A percentile compares a stretch with the other conserved stretches of the same genome.
These are phyloP conservation scores for Rhodotorula sp. DNA, from an alignment of 1,284 basidiomycete species.

Conservation along the genomic window DNA sequence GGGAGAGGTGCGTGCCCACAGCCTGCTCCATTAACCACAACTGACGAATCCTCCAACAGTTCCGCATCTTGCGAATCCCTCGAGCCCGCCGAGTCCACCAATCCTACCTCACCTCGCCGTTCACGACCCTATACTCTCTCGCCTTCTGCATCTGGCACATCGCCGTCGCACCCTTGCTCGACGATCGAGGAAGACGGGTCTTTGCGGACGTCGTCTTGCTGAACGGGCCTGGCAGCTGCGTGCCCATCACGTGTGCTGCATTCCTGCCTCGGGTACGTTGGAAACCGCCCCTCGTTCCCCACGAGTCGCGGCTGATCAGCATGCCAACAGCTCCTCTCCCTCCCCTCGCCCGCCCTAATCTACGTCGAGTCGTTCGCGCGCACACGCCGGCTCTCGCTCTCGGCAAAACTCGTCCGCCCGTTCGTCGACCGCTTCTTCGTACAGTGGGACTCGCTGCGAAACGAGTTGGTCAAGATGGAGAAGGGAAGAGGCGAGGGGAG, in stretches of 20 bases:
- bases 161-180: slow-evolving; percentile 56
- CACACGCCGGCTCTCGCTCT: slow-evolving; percentile 75
- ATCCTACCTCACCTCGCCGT: slow-evolving; percentile 64
- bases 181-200: slow-evolving; percentile 34
- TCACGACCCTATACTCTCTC: slow-evolving; percentile 65
- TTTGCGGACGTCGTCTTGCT: slow-evolving; percentile 79
- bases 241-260: slow-evolving; percentile 70
- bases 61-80: slow-evolving; percentile 42
- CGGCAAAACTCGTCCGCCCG: slow-evolving; percentile 73
- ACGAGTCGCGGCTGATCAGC: too few species aligned
- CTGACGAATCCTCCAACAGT: slow-evolving; percentile 9
- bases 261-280: slow-evolving; percentile 70
- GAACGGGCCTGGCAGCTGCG: slow-evolving; percentile 94
- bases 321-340: slow-evolving; percentile 64
- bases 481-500: background rate
- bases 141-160: slow-evolving; percentile 49
- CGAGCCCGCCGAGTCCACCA: slow-evolving; percentile 64
- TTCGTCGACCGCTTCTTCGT: slow-evolving; percentile 73
- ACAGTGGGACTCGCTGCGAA: slow-evolving; percentile 44
- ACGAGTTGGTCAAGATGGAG: slow-evolving; percentile 8
- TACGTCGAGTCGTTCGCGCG: slow-evolving; percentile 96
- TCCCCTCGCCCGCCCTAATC: slow-evolving; percentile 70
- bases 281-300: background rate
- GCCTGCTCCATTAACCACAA: background rate
- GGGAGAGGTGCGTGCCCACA: slow-evolving; percentile 29